Evolutionary conservation across 2,329 filamentous ascomycete genomes (phyloP).

Genomic region (Aspergillus hiratsukae): DNA sequence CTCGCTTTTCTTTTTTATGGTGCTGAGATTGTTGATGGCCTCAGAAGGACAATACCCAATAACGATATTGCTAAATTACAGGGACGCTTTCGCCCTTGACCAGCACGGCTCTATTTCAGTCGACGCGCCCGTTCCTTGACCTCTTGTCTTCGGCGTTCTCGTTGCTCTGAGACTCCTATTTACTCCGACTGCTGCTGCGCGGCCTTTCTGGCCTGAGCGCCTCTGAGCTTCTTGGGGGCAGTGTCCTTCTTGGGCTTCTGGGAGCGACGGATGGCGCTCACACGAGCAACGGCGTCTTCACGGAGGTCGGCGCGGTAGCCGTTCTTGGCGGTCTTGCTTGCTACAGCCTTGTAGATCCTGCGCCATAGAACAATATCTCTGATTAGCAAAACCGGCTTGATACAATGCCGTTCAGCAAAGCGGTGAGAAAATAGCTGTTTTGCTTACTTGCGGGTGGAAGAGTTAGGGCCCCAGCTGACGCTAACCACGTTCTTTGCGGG

Average conservation of each 20-base stretch:
- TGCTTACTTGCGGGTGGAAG: constrained; percentile 73
- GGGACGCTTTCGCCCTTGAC: constrained; percentile 22
- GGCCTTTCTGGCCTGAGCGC: constrained; percentile 72
- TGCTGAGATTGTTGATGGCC: constrained; percentile 10
- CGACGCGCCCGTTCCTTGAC: constrained; percentile 9
- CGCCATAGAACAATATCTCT: constrained; percentile 2
- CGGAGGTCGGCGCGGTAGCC: constrained; percentile 81
- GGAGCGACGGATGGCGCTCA: constrained; percentile 75
- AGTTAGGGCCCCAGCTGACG: constrained; percentile 66
- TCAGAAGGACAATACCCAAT: constrained; percentile 8
- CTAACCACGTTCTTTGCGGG: constrained; percentile 64
- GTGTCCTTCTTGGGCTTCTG: constrained; percentile 74
- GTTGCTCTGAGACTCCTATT: constrained; percentile 11
- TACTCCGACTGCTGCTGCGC: constrained; percentile 38
- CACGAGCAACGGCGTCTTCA: constrained; percentile 74
- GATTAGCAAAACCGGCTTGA: constrained; percentile 15
- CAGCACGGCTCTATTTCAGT: constrained; percentile 21
- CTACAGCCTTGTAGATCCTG: constrained; percentile 86
- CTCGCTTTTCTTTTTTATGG: constrained; percentile 11
- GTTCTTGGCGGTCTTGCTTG: constrained; percentile 74
- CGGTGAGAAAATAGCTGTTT: background rate
- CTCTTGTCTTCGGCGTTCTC: background rate
- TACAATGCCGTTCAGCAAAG: background rate
- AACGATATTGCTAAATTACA: constrained; percentile 29
- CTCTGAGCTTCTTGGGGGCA: constrained; percentile 70